These are phyloP conservation scores for Aspergillus calidoustus DNA, from an alignment of 2,329 filamentous ascomycete species.

Conservation along the genomic window DNA sequence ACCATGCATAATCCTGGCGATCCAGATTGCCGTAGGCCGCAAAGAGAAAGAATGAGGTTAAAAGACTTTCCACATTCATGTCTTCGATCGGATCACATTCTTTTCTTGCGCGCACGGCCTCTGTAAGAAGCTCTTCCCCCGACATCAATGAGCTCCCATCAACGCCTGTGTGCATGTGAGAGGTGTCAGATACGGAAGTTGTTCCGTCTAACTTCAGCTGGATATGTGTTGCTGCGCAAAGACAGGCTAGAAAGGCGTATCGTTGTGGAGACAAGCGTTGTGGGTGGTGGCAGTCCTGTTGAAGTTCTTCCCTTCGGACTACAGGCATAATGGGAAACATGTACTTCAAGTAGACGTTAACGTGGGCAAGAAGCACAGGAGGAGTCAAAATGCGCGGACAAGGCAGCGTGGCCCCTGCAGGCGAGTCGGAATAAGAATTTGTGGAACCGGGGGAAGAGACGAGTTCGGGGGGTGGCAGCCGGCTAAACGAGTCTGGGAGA, in stretches of 20 bases:
- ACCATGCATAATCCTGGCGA: conserved; percentile 78
- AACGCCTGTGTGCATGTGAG: conserved; percentile 53
- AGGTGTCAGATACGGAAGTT: conserved; percentile 27
- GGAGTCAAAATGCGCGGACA: conserved; percentile 36
- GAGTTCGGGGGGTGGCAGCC: conserved; percentile 36
- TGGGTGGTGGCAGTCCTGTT: conserved; percentile 54
- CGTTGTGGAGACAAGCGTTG: conserved; percentile 51
- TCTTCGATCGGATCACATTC: conserved; percentile 47
- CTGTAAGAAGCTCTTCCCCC: conserved; percentile 69
- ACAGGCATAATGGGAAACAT: conserved; percentile 52
- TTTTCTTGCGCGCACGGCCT: conserved; percentile 55
- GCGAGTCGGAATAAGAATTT: conserved; percentile 36
- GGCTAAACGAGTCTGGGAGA: conserved; percentile 32
- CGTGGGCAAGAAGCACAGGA: conserved; percentile 42
- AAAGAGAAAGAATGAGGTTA: conserved; percentile 81
- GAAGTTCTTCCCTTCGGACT: conserved; percentile 40
- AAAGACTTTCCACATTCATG: conserved; percentile 48
- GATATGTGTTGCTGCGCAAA: conserved; percentile 52
- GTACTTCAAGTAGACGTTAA: conserved; percentile 49
- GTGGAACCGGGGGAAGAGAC: conserved; percentile 42
- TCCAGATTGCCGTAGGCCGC: conserved; percentile 73
- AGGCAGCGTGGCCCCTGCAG: conserved; percentile 23
- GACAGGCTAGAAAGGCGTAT: conserved; percentile 47
- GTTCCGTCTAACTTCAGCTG: conserved; percentile 47
- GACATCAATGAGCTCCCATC: conserved; percentile 64